Percentiles rank a stretch among this genome's conserved stretches.
These are phyloP conservation scores for Rostrohypoxylon terebratum DNA, from an alignment of 495 filamentous ascomycete species.

Conservation along the genomic window DNA sequence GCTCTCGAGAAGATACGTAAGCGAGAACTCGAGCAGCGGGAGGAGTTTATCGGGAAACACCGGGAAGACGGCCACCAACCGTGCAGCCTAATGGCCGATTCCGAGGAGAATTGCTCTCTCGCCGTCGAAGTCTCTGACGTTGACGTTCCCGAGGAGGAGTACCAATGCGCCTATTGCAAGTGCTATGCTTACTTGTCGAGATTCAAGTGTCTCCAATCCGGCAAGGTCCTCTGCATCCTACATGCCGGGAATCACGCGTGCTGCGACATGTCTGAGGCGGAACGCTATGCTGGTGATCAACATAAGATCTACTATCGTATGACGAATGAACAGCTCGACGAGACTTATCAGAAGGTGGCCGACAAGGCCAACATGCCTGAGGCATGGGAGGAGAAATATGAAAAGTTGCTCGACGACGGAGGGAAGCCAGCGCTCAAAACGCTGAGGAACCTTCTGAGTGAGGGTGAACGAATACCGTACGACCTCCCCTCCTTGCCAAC, in stretches of 20 bases:
- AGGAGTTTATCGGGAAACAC: slow-evolving; percentile 74
- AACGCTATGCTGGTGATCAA: slow-evolving; percentile 69
- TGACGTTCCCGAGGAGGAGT: slow-evolving; percentile 88
- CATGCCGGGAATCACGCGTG: slow-evolving; percentile 84
- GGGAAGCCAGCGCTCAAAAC: slow-evolving; percentile 86
- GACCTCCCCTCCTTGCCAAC: slow-evolving; percentile 84
- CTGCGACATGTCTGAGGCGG: slow-evolving; percentile 72
- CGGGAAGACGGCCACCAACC: slow-evolving; percentile 61
- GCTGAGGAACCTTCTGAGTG: slow-evolving; percentile 83
- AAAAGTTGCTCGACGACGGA: slow-evolving; percentile 83
- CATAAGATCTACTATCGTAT: slow-evolving; percentile 81
- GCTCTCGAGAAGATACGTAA: slow-evolving; percentile 81
- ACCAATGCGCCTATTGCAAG: slow-evolving; percentile 92
- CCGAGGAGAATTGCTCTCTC: slow-evolving; percentile 55
- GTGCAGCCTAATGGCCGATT: slow-evolving; percentile 59
- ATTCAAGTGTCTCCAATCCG: slow-evolving; percentile 81
- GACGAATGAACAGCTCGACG: slow-evolving; percentile 74
- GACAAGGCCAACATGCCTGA: slow-evolving; percentile 90
- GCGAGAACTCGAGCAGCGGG: slow-evolving; percentile 76
- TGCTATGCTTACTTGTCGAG: slow-evolving; percentile 91
- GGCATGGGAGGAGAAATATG: slow-evolving; percentile 90
- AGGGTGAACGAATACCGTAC: slow-evolving; percentile 98
- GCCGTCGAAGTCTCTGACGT: slow-evolving; percentile 68
- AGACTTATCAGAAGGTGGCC: slow-evolving; percentile 77
- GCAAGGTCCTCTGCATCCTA: slow-evolving; percentile 79